phyloP scores from a whole-genome alignment of 371 early-diverging fungal genomes.

The Lichtheimia ramosa region DNA sequence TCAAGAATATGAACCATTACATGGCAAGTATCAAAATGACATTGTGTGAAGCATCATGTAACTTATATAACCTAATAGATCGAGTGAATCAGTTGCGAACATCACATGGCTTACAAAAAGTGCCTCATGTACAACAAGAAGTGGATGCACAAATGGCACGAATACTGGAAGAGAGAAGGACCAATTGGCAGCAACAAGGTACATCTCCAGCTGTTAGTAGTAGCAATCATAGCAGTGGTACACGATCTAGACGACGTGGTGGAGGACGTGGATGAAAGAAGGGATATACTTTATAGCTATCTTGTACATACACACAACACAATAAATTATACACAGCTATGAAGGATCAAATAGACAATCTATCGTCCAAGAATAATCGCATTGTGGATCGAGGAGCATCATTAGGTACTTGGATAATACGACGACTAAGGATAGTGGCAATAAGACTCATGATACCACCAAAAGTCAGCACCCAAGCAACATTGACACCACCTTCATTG shows the following conservation, averaged over 20 bases:
- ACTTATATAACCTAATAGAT: constrained; percentile 18
- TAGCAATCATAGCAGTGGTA: neutral
- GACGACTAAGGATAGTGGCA: constrained; percentile 37
- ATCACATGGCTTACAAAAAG: constrained; percentile 27
- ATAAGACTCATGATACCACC: constrained; percentile 50
- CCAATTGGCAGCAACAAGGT: constrained; percentile 39
- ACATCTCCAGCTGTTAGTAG: neutral
- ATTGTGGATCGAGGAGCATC: neutral
- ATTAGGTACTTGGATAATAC: constrained; percentile 16
- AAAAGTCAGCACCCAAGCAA: constrained; percentile 49
- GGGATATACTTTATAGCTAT: neutral
- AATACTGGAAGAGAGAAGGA: constrained; percentile 38
- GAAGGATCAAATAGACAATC: neutral
- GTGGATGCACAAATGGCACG: constrained; percentile 45
- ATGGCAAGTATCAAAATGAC: constrained; percentile 23
- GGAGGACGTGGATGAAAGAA: no score
- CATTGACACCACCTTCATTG: constrained; percentile 11
- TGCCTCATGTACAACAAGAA: constrained; percentile 49
- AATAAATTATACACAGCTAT: neutral
- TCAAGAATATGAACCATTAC: constrained; percentile 46
- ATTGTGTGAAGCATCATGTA: neutral
- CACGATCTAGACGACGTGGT: constrained; percentile 6
- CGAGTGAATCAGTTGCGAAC: constrained; percentile 39
- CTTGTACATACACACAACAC: constrained; percentile 5
- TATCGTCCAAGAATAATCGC: neutral